Percentiles rank a stretch among this genome's conserved stretches.
Conservation (phyloP, 352 stramenopile species). For the Phytopythium montanum region DNA sequence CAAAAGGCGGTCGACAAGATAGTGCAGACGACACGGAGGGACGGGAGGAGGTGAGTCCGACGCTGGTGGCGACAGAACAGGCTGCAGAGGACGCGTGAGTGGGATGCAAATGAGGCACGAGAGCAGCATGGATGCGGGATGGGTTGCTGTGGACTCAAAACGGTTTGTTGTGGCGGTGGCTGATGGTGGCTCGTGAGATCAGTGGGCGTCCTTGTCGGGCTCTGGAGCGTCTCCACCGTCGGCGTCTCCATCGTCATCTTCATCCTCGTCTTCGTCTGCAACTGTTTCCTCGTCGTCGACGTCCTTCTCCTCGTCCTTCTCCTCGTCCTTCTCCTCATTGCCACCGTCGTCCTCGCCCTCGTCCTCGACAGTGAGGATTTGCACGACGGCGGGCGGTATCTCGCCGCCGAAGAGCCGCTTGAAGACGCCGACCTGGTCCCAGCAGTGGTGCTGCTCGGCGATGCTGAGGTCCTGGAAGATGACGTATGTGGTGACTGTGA, state of each 20-base stretch:
- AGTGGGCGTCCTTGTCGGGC: not conserved
- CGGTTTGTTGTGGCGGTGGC: too few relatives aligned
- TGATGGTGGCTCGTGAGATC: not conserved
- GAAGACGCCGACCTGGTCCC: slow-evolving; percentile 81
- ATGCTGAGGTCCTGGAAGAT: slow-evolving; percentile 74
- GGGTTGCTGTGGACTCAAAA: not conserved
- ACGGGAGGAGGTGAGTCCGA: not conserved
- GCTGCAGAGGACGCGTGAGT: not conserved
- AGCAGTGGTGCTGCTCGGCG: slow-evolving; percentile 76
- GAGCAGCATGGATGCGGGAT: not conserved
- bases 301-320: not conserved
- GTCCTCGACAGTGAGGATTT: slow-evolving; percentile 56
- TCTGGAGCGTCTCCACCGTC: not conserved
- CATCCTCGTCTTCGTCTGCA: not conserved
- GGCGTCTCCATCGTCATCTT: not conserved
- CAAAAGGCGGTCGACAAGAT: not conserved
- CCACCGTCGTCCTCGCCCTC: slow-evolving; percentile 5
- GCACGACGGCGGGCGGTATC: slow-evolving; percentile 50
- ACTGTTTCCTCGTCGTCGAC: not conserved
- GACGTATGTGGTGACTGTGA: slow-evolving; percentile 82
- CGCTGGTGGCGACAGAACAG: not conserved
- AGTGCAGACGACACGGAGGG: not conserved
- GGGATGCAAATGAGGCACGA: not conserved
- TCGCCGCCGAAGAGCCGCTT: slow-evolving; percentile 77
- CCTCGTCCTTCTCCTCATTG: not conserved